Base-by-base conservation (phyloP, 768 basidiomycete genomes). In the Imleria badia region DNA sequence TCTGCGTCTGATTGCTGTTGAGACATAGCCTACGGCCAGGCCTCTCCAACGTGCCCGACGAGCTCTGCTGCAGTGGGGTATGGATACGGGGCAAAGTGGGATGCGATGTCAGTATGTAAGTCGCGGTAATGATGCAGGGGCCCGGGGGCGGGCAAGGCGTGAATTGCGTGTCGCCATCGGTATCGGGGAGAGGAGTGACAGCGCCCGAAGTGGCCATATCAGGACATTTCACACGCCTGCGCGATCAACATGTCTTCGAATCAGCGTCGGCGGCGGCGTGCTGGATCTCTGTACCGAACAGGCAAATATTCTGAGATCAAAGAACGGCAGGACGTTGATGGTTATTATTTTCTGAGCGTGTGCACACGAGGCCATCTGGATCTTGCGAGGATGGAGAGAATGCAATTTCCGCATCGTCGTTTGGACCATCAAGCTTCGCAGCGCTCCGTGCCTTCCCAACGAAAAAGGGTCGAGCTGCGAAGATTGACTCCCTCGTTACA, bases 331-430 rank as follows among this genome's bases (percentile, higher is more conserved):
- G 29, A 64, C 66, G 66, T 67, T n/a, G n/a, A n/a, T n/a, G n/a
- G n/a, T n/a, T n/a, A n/a, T n/a, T n/a, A n/a, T n/a, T n/a, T n/a
- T n/a, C n/a, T n/a, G n/a, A n/a, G n/a, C n/a, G 11, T 26, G 26
- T 26, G 4, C 6, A 26, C 26, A 26, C 26, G 26, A 26, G 26
- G 26, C 26, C 26, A 51, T 51, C 44, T 49, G 30, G 31, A 55
- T 41, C 35, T 48, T 60, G 38, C n/a, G 33, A 34, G 33, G 17
- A 13, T 45, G 48, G n/a, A 51, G 38, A 65, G 59, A 63, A 63
- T 47, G 66, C 66, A 68, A 69, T 70, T 71, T 64, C 68, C 68
- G 68, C 62, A 45, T 59, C 49, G 38, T 42, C 30, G 39, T 6
- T 10, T 29, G 33, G 46, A 26, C 56, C 51, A 52, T 46, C 52